A percentile compares a stretch with the other conserved stretches of the same genome.
Evolutionary conservation across 306 rosid species (phyloP).

Genomic region (Vicia sativa): DNA sequence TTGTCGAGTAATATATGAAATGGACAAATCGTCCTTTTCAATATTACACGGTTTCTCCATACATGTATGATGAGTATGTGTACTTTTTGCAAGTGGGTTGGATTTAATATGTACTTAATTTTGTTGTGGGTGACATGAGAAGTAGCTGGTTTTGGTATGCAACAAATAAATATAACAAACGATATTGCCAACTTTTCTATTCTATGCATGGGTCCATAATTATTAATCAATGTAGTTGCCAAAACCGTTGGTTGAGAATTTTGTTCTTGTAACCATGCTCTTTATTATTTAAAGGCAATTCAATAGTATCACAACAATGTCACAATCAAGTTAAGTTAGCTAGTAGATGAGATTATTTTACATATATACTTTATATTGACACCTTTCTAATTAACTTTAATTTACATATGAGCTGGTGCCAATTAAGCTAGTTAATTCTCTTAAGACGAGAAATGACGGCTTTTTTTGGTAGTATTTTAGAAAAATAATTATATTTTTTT

Average conservation of each 20-base stretch:
- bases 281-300: background rate
- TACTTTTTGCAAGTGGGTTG: slow-evolving; percentile 13
- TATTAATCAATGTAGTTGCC: background rate
- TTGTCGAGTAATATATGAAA: background rate
- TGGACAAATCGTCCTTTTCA: slow-evolving; percentile 10
- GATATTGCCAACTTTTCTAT: slow-evolving; percentile 17
- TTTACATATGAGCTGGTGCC: slow-evolving; percentile 10
- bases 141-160: slow-evolving; percentile 11
- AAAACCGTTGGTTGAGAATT: background rate
- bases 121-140: slow-evolving; percentile 1
- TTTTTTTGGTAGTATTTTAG: background rate
- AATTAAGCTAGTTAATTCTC: background rate
- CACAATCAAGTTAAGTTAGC: slow-evolving; percentile 6
- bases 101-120: slow-evolving; percentile 3
- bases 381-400: too few species aligned
- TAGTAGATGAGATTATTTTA: background rate
- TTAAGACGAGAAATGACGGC: background rate
- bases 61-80: slow-evolving; percentile 5
- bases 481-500: background rate
- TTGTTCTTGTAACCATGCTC: background rate
- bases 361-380: background rate
- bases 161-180: background rate
- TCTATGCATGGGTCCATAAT: slow-evolving; percentile 24
- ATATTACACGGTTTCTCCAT: slow-evolving; percentile 4
- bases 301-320: background rate